A percentile compares a stretch with the other conserved stretches of the same genome.
phyloP scores from a whole-genome alignment of 2,329 filamentous ascomycete genomes.

The Septoria linicola region DNA sequence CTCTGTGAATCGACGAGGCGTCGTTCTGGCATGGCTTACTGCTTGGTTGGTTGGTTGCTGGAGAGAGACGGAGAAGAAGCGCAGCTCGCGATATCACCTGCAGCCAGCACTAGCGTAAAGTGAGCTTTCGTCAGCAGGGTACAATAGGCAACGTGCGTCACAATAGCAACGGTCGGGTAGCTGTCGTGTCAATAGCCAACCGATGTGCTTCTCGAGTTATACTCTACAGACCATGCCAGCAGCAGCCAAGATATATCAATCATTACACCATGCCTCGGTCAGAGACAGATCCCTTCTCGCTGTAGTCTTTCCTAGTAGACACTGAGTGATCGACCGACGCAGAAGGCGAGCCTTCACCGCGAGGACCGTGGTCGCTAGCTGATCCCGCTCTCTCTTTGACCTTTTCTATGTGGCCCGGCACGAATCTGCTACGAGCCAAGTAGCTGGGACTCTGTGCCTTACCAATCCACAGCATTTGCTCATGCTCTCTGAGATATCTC shows the following conservation, averaged over 20 bases:
- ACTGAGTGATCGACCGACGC: conserved; percentile 1
- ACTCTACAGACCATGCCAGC: background rate
- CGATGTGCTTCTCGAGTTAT: no score
- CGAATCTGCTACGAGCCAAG: conserved; percentile 4
- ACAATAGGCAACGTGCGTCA: background rate
- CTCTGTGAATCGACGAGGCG: background rate
- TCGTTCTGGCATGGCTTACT: background rate
- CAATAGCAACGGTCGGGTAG: no score
- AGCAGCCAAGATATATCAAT: no score
- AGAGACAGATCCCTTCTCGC: conserved; percentile 7
- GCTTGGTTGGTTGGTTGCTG: background rate
- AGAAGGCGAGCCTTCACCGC: background rate
- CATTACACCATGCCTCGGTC: conserved; percentile 4
- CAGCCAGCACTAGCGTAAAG: background rate
- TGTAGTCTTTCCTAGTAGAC: conserved; percentile 1
- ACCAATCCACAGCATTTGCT: conserved; percentile 35
- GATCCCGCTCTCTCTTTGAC: conserved; percentile 1
- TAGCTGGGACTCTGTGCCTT: conserved; percentile 25
- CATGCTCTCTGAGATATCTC: conserved; percentile 53
- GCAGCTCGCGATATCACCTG: conserved; percentile 1
- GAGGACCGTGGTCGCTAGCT: background rate
- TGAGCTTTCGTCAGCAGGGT: background rate
- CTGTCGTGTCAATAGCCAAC: no score
- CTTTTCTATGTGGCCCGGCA: background rate
- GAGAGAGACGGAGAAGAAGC: background rate